Evolutionary conservation across 768 basidiomycete genomes (phyloP).

Genomic region (Macrolepiota fuliginosa): DNA sequence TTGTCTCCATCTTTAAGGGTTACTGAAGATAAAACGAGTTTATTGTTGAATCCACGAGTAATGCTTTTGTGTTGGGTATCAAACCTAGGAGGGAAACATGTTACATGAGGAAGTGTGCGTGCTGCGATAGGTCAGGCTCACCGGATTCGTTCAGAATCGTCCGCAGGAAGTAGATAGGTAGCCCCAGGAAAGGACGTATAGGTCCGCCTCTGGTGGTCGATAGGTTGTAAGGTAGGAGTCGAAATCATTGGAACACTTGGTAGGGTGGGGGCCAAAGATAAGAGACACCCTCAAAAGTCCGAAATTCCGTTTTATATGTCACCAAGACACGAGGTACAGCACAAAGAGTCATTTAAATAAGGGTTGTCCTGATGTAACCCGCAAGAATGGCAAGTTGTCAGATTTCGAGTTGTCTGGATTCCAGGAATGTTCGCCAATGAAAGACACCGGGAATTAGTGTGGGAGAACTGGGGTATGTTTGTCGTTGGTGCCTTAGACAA

Average conservation of each 20-base stretch:
- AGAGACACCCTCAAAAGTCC: neutral
- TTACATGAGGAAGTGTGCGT: neutral
- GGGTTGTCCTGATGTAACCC: neutral
- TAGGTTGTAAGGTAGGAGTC: neutral
- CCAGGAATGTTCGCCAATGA: no score
- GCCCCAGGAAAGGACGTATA: conserved; percentile 4
- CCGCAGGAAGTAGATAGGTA: neutral
- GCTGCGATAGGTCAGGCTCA: neutral
- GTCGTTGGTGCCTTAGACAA: neutral
- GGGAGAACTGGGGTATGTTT: neutral
- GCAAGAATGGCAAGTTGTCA: neutral
- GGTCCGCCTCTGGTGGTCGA: neutral
- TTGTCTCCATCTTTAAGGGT: conserved; percentile 5
- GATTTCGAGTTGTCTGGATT: neutral
- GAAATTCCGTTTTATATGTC: neutral
- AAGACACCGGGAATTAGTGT: neutral
- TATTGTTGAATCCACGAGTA: conserved; percentile 10
- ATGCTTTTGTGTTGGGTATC: conserved; percentile 14
- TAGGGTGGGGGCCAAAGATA: neutral
- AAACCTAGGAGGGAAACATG: neutral
- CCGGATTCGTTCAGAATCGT: conserved; percentile 2
- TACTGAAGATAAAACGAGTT: conserved; percentile 9
- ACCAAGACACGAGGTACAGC: neutral
- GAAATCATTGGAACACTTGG: neutral
- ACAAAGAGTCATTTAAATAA: neutral